A percentile compares a stretch with the other conserved stretches of the same genome.
Conservation (phyloP, 371 early-diverging fungal species). For the Syncephalis plumigaleata region DNA sequence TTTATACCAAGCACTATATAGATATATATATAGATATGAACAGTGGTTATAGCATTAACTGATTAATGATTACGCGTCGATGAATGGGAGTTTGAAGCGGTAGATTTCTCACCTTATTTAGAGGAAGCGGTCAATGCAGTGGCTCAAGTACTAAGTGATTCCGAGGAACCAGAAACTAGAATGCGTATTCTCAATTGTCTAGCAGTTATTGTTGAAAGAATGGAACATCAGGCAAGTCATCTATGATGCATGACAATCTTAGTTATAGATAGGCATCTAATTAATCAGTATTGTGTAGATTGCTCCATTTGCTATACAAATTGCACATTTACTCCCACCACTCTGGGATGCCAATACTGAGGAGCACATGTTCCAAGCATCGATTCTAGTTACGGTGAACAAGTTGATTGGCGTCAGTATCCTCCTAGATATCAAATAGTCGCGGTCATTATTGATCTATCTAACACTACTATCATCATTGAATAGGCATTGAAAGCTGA, state of each 20-base stretch:
- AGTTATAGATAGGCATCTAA: background rate
- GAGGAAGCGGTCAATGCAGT: constrained; percentile 36
- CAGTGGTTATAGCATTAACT: background rate
- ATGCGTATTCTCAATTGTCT: constrained; percentile 59
- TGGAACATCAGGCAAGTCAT: constrained; percentile 35
- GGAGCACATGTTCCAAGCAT: constrained; percentile 62
- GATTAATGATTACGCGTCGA: constrained; percentile 23
- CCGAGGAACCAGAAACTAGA: constrained; percentile 56
- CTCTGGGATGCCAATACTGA: constrained; percentile 54
- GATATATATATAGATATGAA: background rate
- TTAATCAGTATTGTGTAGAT: constrained; percentile 22
- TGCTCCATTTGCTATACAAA: constrained; percentile 43
- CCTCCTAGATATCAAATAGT: background rate
- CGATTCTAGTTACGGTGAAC: constrained; percentile 55
- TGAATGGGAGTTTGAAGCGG: constrained; percentile 77
- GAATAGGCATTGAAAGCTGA: constrained; percentile 46
- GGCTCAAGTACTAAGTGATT: constrained; percentile 33
- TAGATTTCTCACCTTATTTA: constrained; percentile 47
- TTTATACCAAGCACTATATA: background rate
- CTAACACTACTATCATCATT: background rate
- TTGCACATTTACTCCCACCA: constrained; percentile 56
- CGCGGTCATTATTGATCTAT: no score
- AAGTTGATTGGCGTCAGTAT: constrained; percentile 43
- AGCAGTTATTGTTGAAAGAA: constrained; percentile 55
- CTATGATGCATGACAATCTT: background rate